Base-by-base conservation (phyloP, 2,329 filamentous ascomycete genomes). In the Zymoseptoria brevis region DNA sequence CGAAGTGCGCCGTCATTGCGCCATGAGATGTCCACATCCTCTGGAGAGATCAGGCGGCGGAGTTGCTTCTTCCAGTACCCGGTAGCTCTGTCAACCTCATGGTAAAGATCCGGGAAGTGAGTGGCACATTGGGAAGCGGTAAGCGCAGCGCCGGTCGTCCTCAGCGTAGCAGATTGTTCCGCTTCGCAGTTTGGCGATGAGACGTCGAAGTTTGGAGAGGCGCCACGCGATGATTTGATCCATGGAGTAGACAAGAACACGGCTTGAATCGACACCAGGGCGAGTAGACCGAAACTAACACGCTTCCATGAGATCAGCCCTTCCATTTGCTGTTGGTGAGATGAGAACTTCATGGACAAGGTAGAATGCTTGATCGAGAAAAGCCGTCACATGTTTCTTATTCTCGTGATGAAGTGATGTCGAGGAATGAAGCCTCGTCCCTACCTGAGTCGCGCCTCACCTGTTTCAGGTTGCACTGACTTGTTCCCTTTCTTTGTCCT, bases 31-130 rank as follows among this genome's bases (percentile, higher is more conserved):
- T 62, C 59, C 6, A 64, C 53, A 35, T 69, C 68, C 5, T 66
- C 41, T 16, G 49, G 4, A 13, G 63, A 61, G 54, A 71, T 65
- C 22, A 29, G 59, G 16, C 35, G 35, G 21, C 64, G 58, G 6
- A 56, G 53, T 4, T 54, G 57, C 8, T 62, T 50, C 22, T 58
- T 58, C 62, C 68, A 67, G 53, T 66, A 64, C 8, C 52, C 55
- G 19, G 60, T 61, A 8, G 68, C 65, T 19, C 68, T 62, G 24
- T 69, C 65, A 45, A 71, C 64, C 57, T 71, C 69, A 41, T 62
- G 41, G 57, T 67, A 71, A 2, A 70, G 61, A 4, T 66, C 54
- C 1, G 70, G 69, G 24, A 72, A 72, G 2, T 64, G 63, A 3
- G 53, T 21, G 48, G 60, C 55, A 62, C 70, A 72, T 58, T 69